phyloP scores from a whole-genome alignment of 805 yeast species.

The Torulaspora maleeae region DNA sequence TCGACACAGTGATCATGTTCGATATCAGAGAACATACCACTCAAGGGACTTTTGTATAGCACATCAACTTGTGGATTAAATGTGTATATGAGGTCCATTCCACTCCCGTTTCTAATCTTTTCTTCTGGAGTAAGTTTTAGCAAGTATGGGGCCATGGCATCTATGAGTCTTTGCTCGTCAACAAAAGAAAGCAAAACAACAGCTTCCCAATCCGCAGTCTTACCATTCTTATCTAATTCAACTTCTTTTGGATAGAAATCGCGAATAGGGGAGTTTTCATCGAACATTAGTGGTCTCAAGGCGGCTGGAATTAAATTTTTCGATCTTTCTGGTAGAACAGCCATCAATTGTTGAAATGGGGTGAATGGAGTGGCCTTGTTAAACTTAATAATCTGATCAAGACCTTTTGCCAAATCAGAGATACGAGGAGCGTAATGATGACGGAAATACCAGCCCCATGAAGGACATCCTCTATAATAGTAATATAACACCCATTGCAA shows the following conservation, averaged over 20 bases:
- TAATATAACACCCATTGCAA: slow-evolving; percentile 94
- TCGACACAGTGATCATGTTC: slow-evolving; percentile 77
- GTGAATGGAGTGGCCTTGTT: slow-evolving; percentile 72
- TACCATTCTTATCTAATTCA: slow-evolving; percentile 86
- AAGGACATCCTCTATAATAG: slow-evolving; percentile 84
- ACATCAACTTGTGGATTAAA: slow-evolving; percentile 72
- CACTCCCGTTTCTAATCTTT: slow-evolving; percentile 65
- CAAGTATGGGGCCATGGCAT: slow-evolving; percentile 67
- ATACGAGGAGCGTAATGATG: slow-evolving; percentile 94
- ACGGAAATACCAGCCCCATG: slow-evolving; percentile 93
- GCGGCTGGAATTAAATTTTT: slow-evolving; percentile 68
- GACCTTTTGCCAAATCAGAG: slow-evolving; percentile 74
- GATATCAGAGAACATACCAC: slow-evolving; percentile 71
- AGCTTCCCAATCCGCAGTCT: slow-evolving; percentile 96
- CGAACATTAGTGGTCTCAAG: slow-evolving; percentile 80
- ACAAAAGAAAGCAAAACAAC: slow-evolving; percentile 90
- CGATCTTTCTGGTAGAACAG: slow-evolving; percentile 93
- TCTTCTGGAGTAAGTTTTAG: slow-evolving; percentile 64
- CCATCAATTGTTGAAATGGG: slow-evolving; percentile 96
- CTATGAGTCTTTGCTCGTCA: slow-evolving; percentile 69
- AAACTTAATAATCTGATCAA: slow-evolving; percentile 58
- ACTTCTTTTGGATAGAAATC: slow-evolving; percentile 91
- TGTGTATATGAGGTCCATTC: slow-evolving; percentile 60
- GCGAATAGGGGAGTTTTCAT: slow-evolving; percentile 74
- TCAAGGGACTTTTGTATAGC: slow-evolving; percentile 68